Base-by-base conservation (phyloP, 2,329 filamentous ascomycete genomes). In the Xylariaceae sp. region DNA sequence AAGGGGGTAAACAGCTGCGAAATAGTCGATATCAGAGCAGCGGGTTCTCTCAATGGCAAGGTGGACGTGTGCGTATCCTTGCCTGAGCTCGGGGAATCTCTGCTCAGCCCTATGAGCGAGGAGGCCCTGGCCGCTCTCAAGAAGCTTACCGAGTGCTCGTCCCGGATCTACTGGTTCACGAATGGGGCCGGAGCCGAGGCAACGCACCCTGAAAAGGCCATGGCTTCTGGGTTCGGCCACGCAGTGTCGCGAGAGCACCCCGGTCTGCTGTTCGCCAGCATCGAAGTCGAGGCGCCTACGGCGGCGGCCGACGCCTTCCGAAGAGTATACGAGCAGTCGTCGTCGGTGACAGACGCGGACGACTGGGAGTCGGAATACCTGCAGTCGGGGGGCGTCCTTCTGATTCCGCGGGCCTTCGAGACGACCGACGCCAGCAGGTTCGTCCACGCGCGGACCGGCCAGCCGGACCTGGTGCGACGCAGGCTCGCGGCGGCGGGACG, bases 141-240 rank as follows among this genome's bases (percentile, higher is more conserved):
- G 12, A 23, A 8, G 7, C 8, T 23, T 8, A 12, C 21, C 12
- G 21, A 23, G 12, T 23, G 7, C 4, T 33, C 17, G 12, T 27
- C 27, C n/a, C 22, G 21, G 12, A 33, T 33, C 7, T n/a, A 27
- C 22, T 33, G 32, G 32, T 12, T 33, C 23, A 33, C 10, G 12
- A n/a, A 27, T 19, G 11, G 7, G 4, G 19, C 23, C 24, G 32
- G 32, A 18, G 24, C n/a, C n/a, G n/a, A 6, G 12, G 6, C 32
- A 4, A 6, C 18, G 12, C 19, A 14, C 4, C 32, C 32, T 7
- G 32, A 33, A 14, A n/a, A 16, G 5, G 8, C 32, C 11, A 33
- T 33, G 32, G 22, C 22, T 12, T 13, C 23, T 15, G 32, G 32
- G 14, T 33, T 33, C 14, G 32, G 19, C 4, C n/a, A 28, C 11